Base-by-base conservation (phyloP, 129 eudicot genomes). In the Chrysanthemum makinoi region DNA sequence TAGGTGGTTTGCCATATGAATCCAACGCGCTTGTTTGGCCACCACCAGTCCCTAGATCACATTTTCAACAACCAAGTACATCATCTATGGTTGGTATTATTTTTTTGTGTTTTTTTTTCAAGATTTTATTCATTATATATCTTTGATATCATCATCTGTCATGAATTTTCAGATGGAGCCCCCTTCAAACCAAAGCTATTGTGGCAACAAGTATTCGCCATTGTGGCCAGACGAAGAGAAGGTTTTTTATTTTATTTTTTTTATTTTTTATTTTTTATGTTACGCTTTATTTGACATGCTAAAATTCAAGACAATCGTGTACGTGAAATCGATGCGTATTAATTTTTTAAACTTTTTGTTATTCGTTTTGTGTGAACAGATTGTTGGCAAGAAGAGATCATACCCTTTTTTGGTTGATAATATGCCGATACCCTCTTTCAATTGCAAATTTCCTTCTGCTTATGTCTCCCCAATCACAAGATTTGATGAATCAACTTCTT, bases 151-250 rank as follows among this genome's bases (percentile, higher is more conserved):
- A 22, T 19, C 72, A 76, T 76, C 85, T 39, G 70, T 75, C 16
- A 26, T 74, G 79, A 86, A 75, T 80, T 79, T 68, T 43, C 87
- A 76, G 73, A 77, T 78, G 76, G 96, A 90, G 95, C 91, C 89
- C 95, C 96, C 96, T 90, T 87, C 89, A 83, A 90, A 73, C 95
- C 96, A 87, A 90, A 90, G 83, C 70, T 73, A 51, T 60, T 61
- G 60, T 79, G 72, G 80, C 79, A 85, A 69, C 82, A 82, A 79
- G 56, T 72, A 56, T 57, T 16, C 77, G 61, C 70, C 84, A 44
- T 46, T 70, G 35, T 72, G 79, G 87, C 80, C 81, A 53, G 91
- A 83, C 51, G 96, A 85, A 70, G 86, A 82, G 30, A 85, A 86
- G 88, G 95, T 89, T 62, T 62, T 4, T 2, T 39, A 0, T 6